These are phyloP conservation scores for Penicillium manginii DNA, from an alignment of 495 filamentous ascomycete genomes.

Conservation along the genomic window DNA sequence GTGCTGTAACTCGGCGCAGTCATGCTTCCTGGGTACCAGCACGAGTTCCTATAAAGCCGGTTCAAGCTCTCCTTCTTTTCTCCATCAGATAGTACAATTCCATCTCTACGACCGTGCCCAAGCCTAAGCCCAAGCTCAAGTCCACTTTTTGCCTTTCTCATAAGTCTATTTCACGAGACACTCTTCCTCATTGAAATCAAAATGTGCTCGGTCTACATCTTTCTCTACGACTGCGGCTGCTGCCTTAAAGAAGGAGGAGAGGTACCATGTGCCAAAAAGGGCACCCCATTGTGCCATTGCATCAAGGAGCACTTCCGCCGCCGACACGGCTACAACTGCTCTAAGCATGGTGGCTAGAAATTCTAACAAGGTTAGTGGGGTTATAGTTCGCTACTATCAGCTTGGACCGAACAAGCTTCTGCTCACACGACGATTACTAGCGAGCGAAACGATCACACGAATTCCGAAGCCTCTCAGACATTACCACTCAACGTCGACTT, in stretches of 20 bases:
- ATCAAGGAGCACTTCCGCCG: slow-evolving; percentile 42
- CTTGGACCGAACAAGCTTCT: neutral
- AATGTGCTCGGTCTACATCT: slow-evolving; percentile 50
- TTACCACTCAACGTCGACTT: neutral
- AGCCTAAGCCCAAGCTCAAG: neutral
- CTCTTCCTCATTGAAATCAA: slow-evolving; percentile 6
- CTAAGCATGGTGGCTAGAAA: slow-evolving; percentile 38
- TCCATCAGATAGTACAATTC: slow-evolving; percentile 12
- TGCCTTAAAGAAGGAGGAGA: slow-evolving; percentile 39
- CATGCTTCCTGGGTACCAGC: slow-evolving; percentile 4
- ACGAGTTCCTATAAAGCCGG: slow-evolving; percentile 24
- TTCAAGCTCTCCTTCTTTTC: slow-evolving; percentile 16
- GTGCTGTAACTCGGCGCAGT: slow-evolving; percentile 21
- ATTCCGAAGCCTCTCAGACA: neutral
- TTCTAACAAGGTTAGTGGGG: slow-evolving; percentile 11
- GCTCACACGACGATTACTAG: neutral
- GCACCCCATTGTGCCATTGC: slow-evolving; percentile 35
- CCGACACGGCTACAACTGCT: slow-evolving; percentile 43
- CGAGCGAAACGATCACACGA: neutral
- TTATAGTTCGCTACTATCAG: neutral
- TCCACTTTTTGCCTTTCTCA: neutral
- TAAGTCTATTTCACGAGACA: neutral
- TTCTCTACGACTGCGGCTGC: slow-evolving; percentile 50
- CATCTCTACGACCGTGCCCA: neutral
- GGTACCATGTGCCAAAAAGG: slow-evolving; percentile 43